These are phyloP conservation scores for Trametes hirsuta DNA, from an alignment of 1,284 basidiomycete species.

Conservation along the genomic window DNA sequence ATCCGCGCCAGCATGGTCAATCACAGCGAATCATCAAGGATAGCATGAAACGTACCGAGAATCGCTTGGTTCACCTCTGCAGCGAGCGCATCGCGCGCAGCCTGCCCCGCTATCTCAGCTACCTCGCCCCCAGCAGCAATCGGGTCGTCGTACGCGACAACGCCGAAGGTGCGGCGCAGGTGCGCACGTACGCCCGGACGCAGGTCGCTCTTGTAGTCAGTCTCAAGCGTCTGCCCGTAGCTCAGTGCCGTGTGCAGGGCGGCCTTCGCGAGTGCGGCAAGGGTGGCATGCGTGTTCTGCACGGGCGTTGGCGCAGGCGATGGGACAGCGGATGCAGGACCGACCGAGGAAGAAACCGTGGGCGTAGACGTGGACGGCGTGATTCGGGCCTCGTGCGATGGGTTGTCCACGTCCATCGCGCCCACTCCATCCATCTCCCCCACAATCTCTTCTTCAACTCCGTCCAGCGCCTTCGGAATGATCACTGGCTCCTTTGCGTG, in stretches of 20 bases:
- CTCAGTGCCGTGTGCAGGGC: conserved; percentile 66
- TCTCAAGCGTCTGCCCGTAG: conserved; percentile 71
- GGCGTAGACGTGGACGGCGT: conserved; percentile 19
- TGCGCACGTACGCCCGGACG: conserved; percentile 64
- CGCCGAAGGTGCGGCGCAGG: conserved; percentile 73
- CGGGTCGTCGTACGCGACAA: conserved; percentile 80
- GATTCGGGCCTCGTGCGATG: conserved; percentile 35
- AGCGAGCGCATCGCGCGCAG: conserved; percentile 66
- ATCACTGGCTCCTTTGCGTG: conserved; percentile 3
- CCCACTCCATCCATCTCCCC: conserved; percentile 37
- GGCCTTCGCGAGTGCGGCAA: conserved; percentile 38
- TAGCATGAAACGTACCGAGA: conserved; percentile 56
- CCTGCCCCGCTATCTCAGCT: conserved; percentile 66
- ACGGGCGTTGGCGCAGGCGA: conserved; percentile 9
- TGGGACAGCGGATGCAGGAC: conserved; percentile 2
- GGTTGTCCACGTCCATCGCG: conserved; percentile 51
- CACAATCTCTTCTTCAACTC: conserved; percentile 26
- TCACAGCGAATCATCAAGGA: not conserved
- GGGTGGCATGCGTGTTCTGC: conserved; percentile 18
- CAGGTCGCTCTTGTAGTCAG: conserved; percentile 64
- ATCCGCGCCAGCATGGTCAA: conserved; percentile 14
- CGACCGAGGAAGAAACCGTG: conserved; percentile 2
- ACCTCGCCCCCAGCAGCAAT: conserved; percentile 62
- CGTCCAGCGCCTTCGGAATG: not conserved
- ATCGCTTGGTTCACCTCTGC: conserved; percentile 82